Evolutionary conservation across 257 asterid genomes (phyloP).

Genomic region (Henckelia pumila): DNA sequence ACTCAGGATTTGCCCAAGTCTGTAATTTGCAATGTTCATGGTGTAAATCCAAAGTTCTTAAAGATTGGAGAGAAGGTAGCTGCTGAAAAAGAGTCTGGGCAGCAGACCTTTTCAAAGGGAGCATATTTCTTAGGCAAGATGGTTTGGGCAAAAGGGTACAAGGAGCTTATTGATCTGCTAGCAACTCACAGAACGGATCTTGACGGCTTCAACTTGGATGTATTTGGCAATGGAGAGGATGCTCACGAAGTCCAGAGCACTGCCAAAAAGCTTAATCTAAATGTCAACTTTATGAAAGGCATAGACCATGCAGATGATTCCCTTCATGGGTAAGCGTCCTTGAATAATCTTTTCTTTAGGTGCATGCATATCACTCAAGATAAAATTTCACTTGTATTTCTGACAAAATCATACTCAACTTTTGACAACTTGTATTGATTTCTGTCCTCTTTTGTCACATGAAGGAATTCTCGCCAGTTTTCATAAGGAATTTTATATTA

Average conservation of each 20-base stretch:
- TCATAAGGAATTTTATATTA: background rate
- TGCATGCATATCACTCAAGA: background rate
- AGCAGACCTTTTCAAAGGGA: conserved; percentile 78
- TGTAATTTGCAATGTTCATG: conserved; percentile 86
- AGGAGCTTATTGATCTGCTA: conserved; percentile 84
- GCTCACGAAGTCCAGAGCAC: conserved; percentile 89
- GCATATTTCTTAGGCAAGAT: conserved; percentile 97
- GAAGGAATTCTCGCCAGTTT: background rate
- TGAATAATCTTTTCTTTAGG: background rate
- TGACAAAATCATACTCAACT: background rate
- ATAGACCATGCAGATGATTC: conserved; percentile 98
- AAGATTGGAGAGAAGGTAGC: conserved; percentile 87
- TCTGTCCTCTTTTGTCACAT: background rate
- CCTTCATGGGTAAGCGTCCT: conserved; percentile 68
- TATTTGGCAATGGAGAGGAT: conserved; percentile 94
- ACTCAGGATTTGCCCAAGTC: conserved; percentile 94
- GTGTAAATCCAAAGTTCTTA: conserved; percentile 89
- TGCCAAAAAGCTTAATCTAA: conserved; percentile 74
- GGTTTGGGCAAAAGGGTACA: conserved; percentile 99
- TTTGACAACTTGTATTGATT: background rate
- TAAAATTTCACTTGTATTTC: background rate
- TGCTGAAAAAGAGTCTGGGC: conserved; percentile 74
- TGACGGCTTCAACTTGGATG: conserved; percentile 88
- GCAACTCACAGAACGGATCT: conserved; percentile 73
- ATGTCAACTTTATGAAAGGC: conserved; percentile 89